Percentiles rank a stretch among this genome's conserved stretches.
phyloP scores from a whole-genome alignment of 805 yeast species.

The Yarrowia divulgata region DNA sequence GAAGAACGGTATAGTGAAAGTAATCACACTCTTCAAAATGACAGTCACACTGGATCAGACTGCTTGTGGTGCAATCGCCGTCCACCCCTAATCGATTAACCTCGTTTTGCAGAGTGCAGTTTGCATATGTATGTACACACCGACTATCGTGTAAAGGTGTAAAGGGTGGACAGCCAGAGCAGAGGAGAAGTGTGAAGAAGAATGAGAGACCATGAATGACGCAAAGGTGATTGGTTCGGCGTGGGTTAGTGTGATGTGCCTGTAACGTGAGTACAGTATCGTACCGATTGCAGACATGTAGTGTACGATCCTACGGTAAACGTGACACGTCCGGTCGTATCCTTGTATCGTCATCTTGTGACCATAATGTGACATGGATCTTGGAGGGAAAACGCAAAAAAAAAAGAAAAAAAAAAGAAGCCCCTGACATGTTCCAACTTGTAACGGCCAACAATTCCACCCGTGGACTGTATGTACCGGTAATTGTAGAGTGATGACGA shows the following conservation, averaged over 20 bases:
- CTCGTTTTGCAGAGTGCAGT: conserved; percentile 30
- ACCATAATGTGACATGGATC: neutral
- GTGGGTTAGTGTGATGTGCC: neutral
- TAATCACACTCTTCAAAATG: too few species aligned
- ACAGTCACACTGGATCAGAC: too few species aligned
- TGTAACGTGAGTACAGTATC: too few species aligned
- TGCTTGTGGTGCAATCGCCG: too few species aligned
- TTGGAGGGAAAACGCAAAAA: neutral
- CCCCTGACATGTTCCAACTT: too few species aligned
- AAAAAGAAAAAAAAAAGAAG: neutral
- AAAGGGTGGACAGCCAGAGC: neutral
- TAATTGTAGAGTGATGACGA: too few species aligned
- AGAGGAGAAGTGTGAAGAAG: conserved; percentile 12
- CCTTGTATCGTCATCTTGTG: neutral
- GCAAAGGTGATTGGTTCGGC: neutral
- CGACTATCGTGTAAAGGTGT: too few species aligned
- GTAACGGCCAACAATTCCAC: too few species aligned
- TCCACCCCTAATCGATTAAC: neutral
- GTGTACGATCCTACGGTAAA: too few species aligned
- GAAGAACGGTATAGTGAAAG: neutral
- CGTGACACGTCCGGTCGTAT: too few species aligned
- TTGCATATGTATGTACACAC: neutral
- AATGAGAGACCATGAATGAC: neutral
- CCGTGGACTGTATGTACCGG: too few species aligned
- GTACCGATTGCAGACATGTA: too few species aligned